Evolutionary conservation across 78 protist genomes (phyloP), one percentile per base, ranked within the genome.

Genomic region (Emiliania huxleyi): DNA sequence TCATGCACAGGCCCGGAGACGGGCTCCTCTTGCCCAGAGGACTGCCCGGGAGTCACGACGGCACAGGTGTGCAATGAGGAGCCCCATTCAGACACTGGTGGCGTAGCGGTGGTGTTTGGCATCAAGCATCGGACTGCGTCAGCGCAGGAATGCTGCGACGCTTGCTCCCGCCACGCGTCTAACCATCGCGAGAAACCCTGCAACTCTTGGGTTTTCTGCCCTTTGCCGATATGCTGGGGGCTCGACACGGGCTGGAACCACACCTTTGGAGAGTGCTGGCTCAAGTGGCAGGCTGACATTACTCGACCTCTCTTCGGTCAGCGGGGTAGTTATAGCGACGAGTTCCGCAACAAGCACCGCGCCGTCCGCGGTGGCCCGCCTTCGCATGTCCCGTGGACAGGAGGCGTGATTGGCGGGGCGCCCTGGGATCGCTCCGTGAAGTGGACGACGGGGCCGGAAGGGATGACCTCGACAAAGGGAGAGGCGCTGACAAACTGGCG

Each of bases 21-120:
- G n/a, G n/a, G n/a, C n/a, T n/a, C n/a, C 15, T 35, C 81, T 22
- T 77, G 85, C 46, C 23, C 40, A 1, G 85, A 45, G 4, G 85
- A 77, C 85, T 77, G 85, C 85, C 85, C 85, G 1, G 85, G 85
- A 29, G 46, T 77, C 25, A 77, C 85, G 48, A 77, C 85, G 3
- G 29, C 3, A 22, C 35, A 45, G 19, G 18, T 40, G 46, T 77
- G 85, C 46, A 48, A 48, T 6, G 85, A 77, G 85, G 44, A 35
- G 46, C 85, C 85, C 19, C 85, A 77, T 40, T 23, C 85, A 22
- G 75, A 62, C 23, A 19, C 75, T 26, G 75, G 75, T 21, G 75
- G 75, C 12, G n/a, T 18, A 8, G 75, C 75, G 8, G 75, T 62
- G 11, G 75, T 26, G 37, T 62, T 19, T 19, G 75, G 75, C 33